Base-by-base conservation (phyloP, 164 flowering plant genomes). In the Tetracentron sinense region DNA sequence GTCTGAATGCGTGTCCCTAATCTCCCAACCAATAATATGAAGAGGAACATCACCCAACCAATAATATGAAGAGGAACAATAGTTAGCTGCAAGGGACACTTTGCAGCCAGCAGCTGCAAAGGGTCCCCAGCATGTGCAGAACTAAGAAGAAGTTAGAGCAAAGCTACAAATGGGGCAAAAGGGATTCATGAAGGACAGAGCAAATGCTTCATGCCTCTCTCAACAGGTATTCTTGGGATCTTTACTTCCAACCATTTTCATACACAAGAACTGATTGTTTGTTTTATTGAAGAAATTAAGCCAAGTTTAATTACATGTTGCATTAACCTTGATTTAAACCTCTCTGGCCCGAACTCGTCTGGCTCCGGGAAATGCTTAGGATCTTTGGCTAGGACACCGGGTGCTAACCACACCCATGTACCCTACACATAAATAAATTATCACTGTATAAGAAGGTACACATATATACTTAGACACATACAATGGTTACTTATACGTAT, bases 341-440 rank as follows among this genome's bases (percentile, higher is more conserved):
- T 82, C 76, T 89, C 97, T 26, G 97, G 99, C 67, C 58, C 78
- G 74, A 94, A 94, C 79, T 82, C 82, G 20, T 88, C 82, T 60
- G 96, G 99, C 61, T 94, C 96, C 0, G 96, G 92, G 54, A 94
- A 94, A 64, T 94, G 82, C 67, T 80, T 84, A 0, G 95, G 92
- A 69, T 91, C 96, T 66, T 94, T 88, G 25, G 99, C 91, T 38
- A 88, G 74, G 25, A 94, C 99, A 51, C 97, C 96, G 44, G 72
- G 83, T 35, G 96, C 99, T 64, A 89, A 69, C 97, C 96, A 94
- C 20, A 94, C 88, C 99, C 99, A 94, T 63, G 97, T 91, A 0
- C 97, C 97, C 99, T 94, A 75, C 58, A 49, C 51, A 69, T n/a
- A n/a, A n/a, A n/a, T 35, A 30, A 59, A 16, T 0, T 46, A 26